Percentiles rank a stretch among this genome's conserved stretches.
Evolutionary conservation across 345 rosid species (phyloP).

Genomic region (Boechera stricta): DNA sequence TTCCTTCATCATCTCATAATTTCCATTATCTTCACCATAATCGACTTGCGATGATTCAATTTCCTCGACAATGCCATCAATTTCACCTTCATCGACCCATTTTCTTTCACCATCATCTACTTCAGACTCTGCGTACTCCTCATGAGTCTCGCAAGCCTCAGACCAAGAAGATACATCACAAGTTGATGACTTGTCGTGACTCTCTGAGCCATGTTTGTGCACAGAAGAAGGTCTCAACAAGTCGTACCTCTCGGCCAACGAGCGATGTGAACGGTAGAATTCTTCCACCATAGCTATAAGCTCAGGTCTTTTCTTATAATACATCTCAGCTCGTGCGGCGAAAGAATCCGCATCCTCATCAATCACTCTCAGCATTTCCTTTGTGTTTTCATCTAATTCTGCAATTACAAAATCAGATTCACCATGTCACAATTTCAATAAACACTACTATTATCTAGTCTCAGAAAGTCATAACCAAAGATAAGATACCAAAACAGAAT

Average conservation of each 20-base stretch:
- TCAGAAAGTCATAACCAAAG: background rate
- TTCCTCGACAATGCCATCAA: slow-evolving; percentile 2
- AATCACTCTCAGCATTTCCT: slow-evolving; percentile 42
- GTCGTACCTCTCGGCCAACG: slow-evolving; percentile 45
- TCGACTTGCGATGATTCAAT: background rate
- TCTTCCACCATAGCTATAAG: slow-evolving; percentile 45
- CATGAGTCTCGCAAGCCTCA: slow-evolving; percentile 42
- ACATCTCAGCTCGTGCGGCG: slow-evolving; percentile 49
- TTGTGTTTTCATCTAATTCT: slow-evolving; percentile 45
- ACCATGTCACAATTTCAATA: slow-evolving; percentile 15
- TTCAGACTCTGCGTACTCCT: slow-evolving; percentile 41
- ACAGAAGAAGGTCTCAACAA: slow-evolving; percentile 41
- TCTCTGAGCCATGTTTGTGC: slow-evolving; percentile 39
- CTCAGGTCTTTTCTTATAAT: slow-evolving; percentile 48
- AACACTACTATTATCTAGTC: background rate
- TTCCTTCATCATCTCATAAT: slow-evolving; percentile 27
- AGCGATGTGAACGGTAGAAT: slow-evolving; percentile 46
- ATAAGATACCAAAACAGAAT: background rate
- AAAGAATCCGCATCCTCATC: slow-evolving; percentile 49
- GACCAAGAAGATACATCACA: slow-evolving; percentile 43
- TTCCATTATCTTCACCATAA: background rate
- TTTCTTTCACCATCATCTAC: slow-evolving; percentile 40
- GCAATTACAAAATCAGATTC: background rate
- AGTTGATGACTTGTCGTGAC: slow-evolving; percentile 40
- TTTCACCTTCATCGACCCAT: slow-evolving; percentile 37